Evolutionary conservation across 2,329 filamentous ascomycete genomes (phyloP), one percentile per base, ranked within the genome.

Genomic region (Pseudocercospora fuligena): DNA sequence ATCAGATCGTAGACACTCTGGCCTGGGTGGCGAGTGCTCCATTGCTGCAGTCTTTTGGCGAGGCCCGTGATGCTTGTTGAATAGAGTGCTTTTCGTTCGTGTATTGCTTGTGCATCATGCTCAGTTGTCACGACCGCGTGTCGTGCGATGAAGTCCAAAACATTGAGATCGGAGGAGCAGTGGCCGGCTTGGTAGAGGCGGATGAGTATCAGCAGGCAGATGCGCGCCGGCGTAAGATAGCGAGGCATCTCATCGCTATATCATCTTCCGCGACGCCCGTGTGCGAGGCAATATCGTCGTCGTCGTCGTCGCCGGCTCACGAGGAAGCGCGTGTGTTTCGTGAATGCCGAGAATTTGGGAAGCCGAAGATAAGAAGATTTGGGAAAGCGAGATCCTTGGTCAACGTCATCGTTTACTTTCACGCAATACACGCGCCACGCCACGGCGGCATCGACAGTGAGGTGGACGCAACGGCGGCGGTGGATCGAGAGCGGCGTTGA

Each of bases 1-100:
- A 97, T 92, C 1, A 91, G 82, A 75, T 98, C 93, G 88, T 94
- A 95, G n/a, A 97, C 81, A n/a, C 87, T 90, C 57, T 91, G 86
- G 2, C 93, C 93, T 0, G 93, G 91, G 64, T 92, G 81, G 7
- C 72, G 68, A 81, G 82, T 36, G 67, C 72, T 46, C 56, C 62
- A 51, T 64, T 66, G 61, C 49, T 68, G 54, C 14, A 75, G 69
- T 6, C 64, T 63, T 14, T 58, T 33, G 29, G 70, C 69, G 29
- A 77, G 69, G 63, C 23, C 46, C 1, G 57, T 36, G 7, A 74
- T 67, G 14, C 67, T 59, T 5, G 64, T 31, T 12, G 71, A 60
- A n/a, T 64, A 62, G 9, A 70, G 49, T 23, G 61, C 65, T 54
- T 69, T 67, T 23, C 66, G 66, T n/a, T 72, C 66, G 14, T 66